Percentiles rank a stretch among this genome's conserved stretches.
These are phyloP conservation scores for Onygenales sp. DNA, from an alignment of 2,329 filamentous ascomycete species.

Conservation along the genomic window DNA sequence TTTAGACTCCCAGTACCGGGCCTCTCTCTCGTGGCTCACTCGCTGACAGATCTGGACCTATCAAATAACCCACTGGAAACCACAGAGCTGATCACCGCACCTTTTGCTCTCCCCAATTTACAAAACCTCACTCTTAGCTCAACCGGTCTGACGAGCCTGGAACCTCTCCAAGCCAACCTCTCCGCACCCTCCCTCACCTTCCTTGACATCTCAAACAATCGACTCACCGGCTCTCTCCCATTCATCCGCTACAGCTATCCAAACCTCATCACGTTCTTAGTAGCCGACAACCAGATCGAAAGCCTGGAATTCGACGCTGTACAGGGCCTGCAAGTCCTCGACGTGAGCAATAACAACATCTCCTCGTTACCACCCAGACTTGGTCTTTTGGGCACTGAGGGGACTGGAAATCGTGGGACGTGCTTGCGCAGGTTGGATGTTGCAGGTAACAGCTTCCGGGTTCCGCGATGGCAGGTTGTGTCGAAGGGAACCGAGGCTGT, in stretches of 20 bases:
- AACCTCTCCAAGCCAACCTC: constrained; percentile 56
- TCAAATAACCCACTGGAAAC: constrained; percentile 64
- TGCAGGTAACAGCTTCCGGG: constrained; percentile 75
- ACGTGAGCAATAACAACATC: constrained; percentile 79
- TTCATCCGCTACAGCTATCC: constrained; percentile 59
- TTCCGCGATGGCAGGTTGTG: constrained; percentile 74
- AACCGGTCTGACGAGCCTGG: constrained; percentile 64
- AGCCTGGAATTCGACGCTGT: constrained; percentile 66
- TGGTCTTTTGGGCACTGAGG: constrained; percentile 60
- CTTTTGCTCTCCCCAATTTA: constrained; percentile 61
- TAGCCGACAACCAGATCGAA: constrained; percentile 68
- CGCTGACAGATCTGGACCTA: constrained; percentile 62
- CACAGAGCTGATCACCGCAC: constrained; percentile 55
- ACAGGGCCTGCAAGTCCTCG: constrained; percentile 63
- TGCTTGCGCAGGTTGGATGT: constrained; percentile 63
- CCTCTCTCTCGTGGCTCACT: constrained; percentile 61
- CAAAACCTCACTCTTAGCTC: constrained; percentile 66
- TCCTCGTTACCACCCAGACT: constrained; percentile 69
- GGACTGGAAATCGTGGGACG: constrained; percentile 29
- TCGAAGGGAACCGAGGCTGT: constrained; percentile 82
- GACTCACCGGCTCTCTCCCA: constrained; percentile 60
- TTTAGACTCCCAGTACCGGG: constrained; percentile 56
- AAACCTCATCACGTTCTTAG: constrained; percentile 58
- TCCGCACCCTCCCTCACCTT: constrained; percentile 66
- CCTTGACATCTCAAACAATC: constrained; percentile 74